These are phyloP conservation scores for Cicer pinnatifidum DNA, from an alignment of 306 rosid genomes.

Conservation along the genomic window DNA sequence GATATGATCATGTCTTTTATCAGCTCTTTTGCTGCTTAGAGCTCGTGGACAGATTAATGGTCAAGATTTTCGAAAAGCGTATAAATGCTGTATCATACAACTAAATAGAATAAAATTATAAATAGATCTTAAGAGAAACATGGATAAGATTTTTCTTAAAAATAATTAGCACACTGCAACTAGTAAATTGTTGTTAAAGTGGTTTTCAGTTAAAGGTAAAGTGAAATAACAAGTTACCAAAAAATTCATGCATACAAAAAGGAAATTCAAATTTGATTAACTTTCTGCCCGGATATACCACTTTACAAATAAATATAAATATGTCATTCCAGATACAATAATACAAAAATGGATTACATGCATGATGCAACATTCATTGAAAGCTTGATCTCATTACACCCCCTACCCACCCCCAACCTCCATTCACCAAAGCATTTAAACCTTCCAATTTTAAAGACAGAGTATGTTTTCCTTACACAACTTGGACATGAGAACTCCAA, in stretches of 20 bases:
- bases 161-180: not conserved
- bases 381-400: not conserved
- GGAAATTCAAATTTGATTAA: constrained; percentile 21
- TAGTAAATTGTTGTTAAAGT: constrained; percentile 7
- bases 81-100: constrained; percentile 5
- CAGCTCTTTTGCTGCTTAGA: constrained; percentile 22
- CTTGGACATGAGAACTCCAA: not conserved
- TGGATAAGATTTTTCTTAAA: not conserved
- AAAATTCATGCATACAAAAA: constrained; percentile 25
- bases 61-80: constrained; percentile 18
- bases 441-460: not conserved
- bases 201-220: constrained; percentile 14
- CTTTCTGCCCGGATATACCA: not conserved
- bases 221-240: constrained; percentile 20
- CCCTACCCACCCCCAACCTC: constrained; percentile 2
- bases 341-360: constrained; percentile 15
- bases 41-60: constrained; percentile 25
- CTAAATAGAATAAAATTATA: constrained; percentile 7
- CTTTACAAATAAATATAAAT: not conserved
- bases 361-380: not conserved
- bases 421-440: not conserved
- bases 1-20: constrained; percentile 17
- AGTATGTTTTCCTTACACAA: not conserved
- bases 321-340: not conserved
- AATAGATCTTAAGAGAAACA: constrained; percentile 25